Percentiles rank a stretch among this genome's conserved stretches.
These are phyloP conservation scores for Terfezia boudieri DNA, from an alignment of 495 filamentous ascomycete species.

Conservation along the genomic window DNA sequence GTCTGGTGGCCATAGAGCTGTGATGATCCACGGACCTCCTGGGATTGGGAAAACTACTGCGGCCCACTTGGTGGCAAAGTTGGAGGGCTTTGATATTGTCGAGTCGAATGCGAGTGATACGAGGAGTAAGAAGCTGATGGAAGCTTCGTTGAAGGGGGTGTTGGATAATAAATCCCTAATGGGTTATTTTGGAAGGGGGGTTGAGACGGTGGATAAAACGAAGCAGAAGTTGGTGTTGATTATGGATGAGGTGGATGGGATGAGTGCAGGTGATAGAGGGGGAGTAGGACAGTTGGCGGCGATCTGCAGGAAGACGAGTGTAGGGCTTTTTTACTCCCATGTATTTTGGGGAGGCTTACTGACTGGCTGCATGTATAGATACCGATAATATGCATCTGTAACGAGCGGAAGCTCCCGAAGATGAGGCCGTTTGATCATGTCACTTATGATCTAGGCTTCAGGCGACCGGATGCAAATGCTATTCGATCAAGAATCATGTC, in stretches of 20 bases:
- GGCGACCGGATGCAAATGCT: constrained; percentile 68
- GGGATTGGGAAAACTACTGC: constrained; percentile 97
- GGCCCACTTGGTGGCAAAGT: constrained; percentile 75
- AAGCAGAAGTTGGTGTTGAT: constrained; percentile 88
- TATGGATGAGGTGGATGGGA: constrained; percentile 99
- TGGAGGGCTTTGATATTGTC: constrained; percentile 81
- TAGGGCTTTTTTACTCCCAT: not conserved
- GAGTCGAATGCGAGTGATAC: constrained; percentile 95
- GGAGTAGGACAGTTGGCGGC: constrained; percentile 87
- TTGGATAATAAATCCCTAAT: constrained; percentile 81
- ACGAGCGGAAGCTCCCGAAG: constrained; percentile 76
- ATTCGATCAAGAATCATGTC: constrained; percentile 79
- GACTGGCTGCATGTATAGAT: constrained; percentile 26
- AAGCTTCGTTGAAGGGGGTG: constrained; percentile 62
- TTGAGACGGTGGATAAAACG: constrained; percentile 49
- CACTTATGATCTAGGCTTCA: constrained; percentile 65
- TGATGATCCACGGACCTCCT: constrained; percentile 85
- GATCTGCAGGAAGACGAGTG: constrained; percentile 69
- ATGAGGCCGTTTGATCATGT: constrained; percentile 93
- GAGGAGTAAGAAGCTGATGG: constrained; percentile 92
- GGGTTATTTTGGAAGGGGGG: constrained; percentile 75
- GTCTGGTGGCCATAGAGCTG: constrained; percentile 49
- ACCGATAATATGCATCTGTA: constrained; percentile 93
- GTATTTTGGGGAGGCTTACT: not conserved
- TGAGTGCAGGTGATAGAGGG: constrained; percentile 92